Evolutionary conservation across 345 rosid genomes (phyloP).

Genomic region (Euphorbia lathyris): DNA sequence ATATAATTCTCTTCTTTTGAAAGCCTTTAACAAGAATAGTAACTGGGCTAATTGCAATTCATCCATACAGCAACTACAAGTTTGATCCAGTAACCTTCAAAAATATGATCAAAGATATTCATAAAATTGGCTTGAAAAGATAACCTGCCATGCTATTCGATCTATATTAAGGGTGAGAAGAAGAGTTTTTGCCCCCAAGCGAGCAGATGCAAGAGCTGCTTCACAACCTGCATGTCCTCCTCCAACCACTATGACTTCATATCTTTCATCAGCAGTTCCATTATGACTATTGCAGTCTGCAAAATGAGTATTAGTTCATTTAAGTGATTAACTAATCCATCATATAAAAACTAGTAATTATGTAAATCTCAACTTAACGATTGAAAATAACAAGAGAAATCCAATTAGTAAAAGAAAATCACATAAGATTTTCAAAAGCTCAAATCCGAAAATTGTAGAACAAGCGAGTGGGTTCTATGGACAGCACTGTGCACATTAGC

Average conservation of each 20-base stretch:
- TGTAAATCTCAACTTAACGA: not conserved
- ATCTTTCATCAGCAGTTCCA: slow-evolving; percentile 51
- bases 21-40: not conserved
- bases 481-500: no score
- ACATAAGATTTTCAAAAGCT: not conserved
- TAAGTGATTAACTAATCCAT: not conserved
- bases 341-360: not conserved
- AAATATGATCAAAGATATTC: not conserved
- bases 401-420: not conserved
- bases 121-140: not conserved
- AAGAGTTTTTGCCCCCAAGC: slow-evolving; percentile 83
- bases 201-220: slow-evolving; percentile 90
- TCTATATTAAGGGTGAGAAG: slow-evolving; percentile 89
- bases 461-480: not conserved
- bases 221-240: slow-evolving; percentile 58
- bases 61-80: not conserved
- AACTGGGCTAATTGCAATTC: not conserved
- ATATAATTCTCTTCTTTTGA: not conserved
- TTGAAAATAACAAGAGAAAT: not conserved
- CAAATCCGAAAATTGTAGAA: no score
- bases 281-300: slow-evolving; percentile 33
- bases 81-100: not conserved
- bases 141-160: slow-evolving; percentile 95
- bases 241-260: slow-evolving; percentile 88
- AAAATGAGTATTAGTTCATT: slow-evolving; percentile 6